phyloP scores from a whole-genome alignment of 2,329 filamentous ascomycete genomes.

The Tolypocladium cylindrosporum region DNA sequence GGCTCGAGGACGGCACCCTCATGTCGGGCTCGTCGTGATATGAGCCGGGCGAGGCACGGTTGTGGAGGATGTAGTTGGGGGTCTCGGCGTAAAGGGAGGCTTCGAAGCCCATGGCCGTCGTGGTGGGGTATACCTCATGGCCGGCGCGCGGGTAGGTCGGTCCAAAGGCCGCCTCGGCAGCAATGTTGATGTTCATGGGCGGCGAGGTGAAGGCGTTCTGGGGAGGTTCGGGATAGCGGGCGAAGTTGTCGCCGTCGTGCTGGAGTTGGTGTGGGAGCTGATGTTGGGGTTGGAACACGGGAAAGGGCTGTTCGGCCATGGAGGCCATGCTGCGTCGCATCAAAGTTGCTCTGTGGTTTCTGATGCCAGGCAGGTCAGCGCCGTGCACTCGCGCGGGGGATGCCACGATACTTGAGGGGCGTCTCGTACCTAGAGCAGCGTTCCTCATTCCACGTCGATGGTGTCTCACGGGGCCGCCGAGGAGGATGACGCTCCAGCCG shows the following conservation, averaged over 20 bases:
- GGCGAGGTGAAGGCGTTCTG: conserved; percentile 28
- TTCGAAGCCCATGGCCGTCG: conserved; percentile 33
- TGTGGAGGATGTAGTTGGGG: conserved; percentile 33
- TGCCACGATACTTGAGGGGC: not conserved
- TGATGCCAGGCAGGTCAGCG: not conserved
- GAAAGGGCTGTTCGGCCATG: conserved; percentile 17
- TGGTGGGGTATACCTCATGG: conserved; percentile 21
- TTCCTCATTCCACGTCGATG: not conserved
- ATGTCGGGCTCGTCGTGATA: conserved; percentile 42
- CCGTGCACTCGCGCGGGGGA: not conserved
- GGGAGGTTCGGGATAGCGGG: conserved; percentile 35
- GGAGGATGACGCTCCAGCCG: not conserved
- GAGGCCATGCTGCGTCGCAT: conserved; percentile 16
- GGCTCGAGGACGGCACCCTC: conserved; percentile 43
- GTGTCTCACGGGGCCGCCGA: conserved; percentile 3
- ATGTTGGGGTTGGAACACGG: conserved; percentile 14
- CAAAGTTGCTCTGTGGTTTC: not conserved
- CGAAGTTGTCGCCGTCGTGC: conserved; percentile 27
- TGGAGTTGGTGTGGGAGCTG: conserved; percentile 12
- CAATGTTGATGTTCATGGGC: conserved; percentile 37
- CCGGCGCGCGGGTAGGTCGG: not conserved
- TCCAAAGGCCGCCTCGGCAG: conserved; percentile 33
- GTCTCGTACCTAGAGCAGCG: not conserved
- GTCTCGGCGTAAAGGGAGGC: conserved; percentile 36
- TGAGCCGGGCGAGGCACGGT: conserved; percentile 35